Base-by-base conservation (phyloP, 306 rosid genomes). In the Aeschynomene evenia region DNA sequence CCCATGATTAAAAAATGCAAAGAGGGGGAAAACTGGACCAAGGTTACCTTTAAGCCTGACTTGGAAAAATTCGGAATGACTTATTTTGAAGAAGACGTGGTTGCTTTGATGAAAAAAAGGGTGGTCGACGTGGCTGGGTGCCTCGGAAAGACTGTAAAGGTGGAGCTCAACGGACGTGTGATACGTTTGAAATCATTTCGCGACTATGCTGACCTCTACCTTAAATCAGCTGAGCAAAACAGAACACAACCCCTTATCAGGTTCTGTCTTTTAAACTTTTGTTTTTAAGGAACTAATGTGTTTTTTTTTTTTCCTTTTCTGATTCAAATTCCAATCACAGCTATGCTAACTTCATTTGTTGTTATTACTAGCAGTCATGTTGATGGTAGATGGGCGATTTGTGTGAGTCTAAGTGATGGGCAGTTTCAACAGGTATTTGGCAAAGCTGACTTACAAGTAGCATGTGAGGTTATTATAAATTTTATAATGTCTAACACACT, bases 71-170 rank as follows among this genome's bases (percentile, higher is more conserved):
- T 94, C 49, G 76, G 85, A 66, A 94, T 91, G 99, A 66, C 81
- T 10, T 84, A 91, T 75, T 88, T 94, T 33, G 99, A 94, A 67
- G 96, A 94, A 4, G 99, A 94, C n/a, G 99, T 88, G 24, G 97
- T 94, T 49, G 95, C 96, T 15, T 74, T 94, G 66, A 94, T 94
- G 99, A 89, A 87, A 56, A 94, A 94, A 81, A 66, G 99, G 65
- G 99, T 94, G 4, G 6, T 94, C 63, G 99, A 94, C 77, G 33
- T 94, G 86, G 99, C 99, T 6, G 99, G 99, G 2, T 94, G 97
- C 73, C 92, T 94, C 23, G 99, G 99, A 50, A 90, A 88, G 72
- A 52, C 87, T 1, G 99, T 94, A 46, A 94, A 91, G 78, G 99
- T 94, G 24, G 99, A 94, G 72, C 83, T 94, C 26, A 87, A 94